phyloP scores from a whole-genome alignment of 2,329 filamentous ascomycete genomes.

The Westerdykella sp. region DNA sequence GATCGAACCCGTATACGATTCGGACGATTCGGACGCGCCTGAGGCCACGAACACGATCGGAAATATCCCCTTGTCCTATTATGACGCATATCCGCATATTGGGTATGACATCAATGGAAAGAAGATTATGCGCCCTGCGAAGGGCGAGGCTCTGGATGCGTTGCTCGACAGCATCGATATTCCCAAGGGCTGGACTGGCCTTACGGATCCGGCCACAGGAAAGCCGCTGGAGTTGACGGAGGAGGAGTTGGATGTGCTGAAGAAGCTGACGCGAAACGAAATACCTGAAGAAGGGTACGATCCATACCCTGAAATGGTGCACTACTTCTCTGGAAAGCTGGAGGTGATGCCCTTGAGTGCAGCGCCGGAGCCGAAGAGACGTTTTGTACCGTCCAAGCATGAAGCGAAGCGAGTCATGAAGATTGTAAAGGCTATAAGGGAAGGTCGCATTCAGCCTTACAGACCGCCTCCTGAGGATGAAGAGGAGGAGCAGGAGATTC shows the following conservation, averaged over 20 bases:
- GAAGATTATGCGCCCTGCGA: conserved; percentile 92
- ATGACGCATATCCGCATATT: conserved; percentile 96
- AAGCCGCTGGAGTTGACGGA: conserved; percentile 82
- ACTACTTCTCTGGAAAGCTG: conserved; percentile 85
- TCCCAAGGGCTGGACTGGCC: conserved; percentile 92
- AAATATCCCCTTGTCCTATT: conserved; percentile 87
- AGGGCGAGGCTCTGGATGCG: conserved; percentile 86
- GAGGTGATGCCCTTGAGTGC: conserved; percentile 94
- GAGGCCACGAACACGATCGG: conserved; percentile 85
- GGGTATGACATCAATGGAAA: conserved; percentile 99
- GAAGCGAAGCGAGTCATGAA: conserved; percentile 97
- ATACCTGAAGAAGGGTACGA: conserved; percentile 83
- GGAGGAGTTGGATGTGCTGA: conserved; percentile 83
- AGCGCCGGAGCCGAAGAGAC: conserved; percentile 89
- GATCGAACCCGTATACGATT: conserved; percentile 91
- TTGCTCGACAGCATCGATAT: conserved; percentile 94
- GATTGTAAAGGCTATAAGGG: conserved; percentile 88
- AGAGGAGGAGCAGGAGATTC: conserved; percentile 63
- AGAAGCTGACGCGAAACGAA: conserved; percentile 83
- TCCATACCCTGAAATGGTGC: conserved; percentile 85
- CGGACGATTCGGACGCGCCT: conserved; percentile 82
- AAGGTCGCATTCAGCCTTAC: conserved; percentile 89
- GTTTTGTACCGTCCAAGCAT: conserved; percentile 94
- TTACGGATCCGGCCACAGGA: conserved; percentile 89
- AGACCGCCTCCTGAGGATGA: conserved; percentile 69